A percentile compares a stretch with the other conserved stretches of the same genome.
Evolutionary conservation across 2,329 filamentous ascomycete species (phyloP).

Genomic region (Rutstroemia sp.): DNA sequence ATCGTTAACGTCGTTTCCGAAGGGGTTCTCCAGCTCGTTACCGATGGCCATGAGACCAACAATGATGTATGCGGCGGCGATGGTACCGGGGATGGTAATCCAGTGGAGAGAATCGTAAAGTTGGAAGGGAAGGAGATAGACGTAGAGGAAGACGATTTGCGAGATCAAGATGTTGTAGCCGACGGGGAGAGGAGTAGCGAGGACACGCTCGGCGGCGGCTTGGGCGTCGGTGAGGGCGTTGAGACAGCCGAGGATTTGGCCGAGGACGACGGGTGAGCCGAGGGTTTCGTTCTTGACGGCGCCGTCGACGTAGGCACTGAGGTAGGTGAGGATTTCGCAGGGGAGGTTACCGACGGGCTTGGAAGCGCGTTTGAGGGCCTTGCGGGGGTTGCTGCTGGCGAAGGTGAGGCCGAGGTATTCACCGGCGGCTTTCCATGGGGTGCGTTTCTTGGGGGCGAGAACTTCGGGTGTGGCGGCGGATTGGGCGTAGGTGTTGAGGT

Average conservation of each 20-base stretch:
- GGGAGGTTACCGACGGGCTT: slow-evolving; percentile 76
- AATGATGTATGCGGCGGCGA: slow-evolving; percentile 73
- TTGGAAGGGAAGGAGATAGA: slow-evolving; percentile 76
- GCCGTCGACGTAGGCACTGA: slow-evolving; percentile 38
- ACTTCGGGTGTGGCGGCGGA: slow-evolving; percentile 37
- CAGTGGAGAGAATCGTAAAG: slow-evolving; percentile 56
- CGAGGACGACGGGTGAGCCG: slow-evolving; percentile 20
- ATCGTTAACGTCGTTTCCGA: slow-evolving; percentile 78
- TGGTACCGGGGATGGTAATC: slow-evolving; percentile 70
- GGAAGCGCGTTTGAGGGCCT: slow-evolving; percentile 64
- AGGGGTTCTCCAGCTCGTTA: slow-evolving; percentile 78
- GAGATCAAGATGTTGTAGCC: slow-evolving; percentile 80
- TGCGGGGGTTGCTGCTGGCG: slow-evolving; percentile 70
- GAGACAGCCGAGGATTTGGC: slow-evolving; percentile 32
- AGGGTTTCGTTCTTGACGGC: slow-evolving; percentile 31
- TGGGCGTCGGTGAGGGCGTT: slow-evolving; percentile 63
- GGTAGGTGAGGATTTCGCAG: slow-evolving; percentile 69
- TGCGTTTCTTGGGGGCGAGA: slow-evolving; percentile 15
- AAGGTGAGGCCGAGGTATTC: slow-evolving; percentile 72
- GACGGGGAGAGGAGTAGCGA: slow-evolving; percentile 74
- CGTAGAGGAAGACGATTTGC: slow-evolving; percentile 82
- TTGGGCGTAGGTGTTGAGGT: slow-evolving; percentile 69
- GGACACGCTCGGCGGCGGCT: slow-evolving; percentile 66
- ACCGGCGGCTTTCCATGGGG: slow-evolving; percentile 53
- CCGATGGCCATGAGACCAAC: slow-evolving; percentile 70